These are phyloP conservation scores for Amanita rubescens DNA, from an alignment of 768 basidiomycete species.

Conservation along the genomic window DNA sequence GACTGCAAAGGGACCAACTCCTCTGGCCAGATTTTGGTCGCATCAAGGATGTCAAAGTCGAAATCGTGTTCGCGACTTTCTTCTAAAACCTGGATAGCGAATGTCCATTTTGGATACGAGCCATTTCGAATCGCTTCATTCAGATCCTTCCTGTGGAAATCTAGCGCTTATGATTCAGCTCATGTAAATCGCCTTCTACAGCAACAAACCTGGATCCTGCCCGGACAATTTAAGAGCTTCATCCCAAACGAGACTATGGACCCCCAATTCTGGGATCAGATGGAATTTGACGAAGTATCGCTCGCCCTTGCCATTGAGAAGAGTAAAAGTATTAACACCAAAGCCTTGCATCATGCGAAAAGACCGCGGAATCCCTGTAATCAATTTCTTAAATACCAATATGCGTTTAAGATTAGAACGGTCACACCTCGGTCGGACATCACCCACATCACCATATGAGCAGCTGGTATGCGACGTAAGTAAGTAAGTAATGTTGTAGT, in stretches of 20 bases:
- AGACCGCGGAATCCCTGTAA: slow-evolving; percentile 65
- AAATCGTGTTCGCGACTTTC: slow-evolving; percentile 73
- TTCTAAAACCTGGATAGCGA: slow-evolving; percentile 68
- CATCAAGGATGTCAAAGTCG: slow-evolving; percentile 83
- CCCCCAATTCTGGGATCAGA: slow-evolving; percentile 74
- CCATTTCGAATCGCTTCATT: slow-evolving; percentile 75
- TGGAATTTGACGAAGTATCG: slow-evolving; percentile 87
- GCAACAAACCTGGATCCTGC: slow-evolving; percentile 63
- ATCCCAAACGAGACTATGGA: slow-evolving; percentile 83
- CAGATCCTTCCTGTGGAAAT: slow-evolving; percentile 85
- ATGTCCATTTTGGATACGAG: slow-evolving; percentile 67
- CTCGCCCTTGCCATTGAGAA: slow-evolving; percentile 59
- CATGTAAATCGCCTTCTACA: not conserved
- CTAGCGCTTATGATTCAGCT: slow-evolving; percentile 21
- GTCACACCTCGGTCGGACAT: slow-evolving; percentile 65
- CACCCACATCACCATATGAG: slow-evolving; percentile 77
- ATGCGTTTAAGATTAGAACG: not conserved
- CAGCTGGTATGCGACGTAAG: slow-evolving; percentile 21
- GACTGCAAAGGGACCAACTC: slow-evolving; percentile 69
- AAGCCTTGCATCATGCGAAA: slow-evolving; percentile 88
- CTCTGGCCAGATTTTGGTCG: slow-evolving; percentile 83
- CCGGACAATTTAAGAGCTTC: slow-evolving; percentile 79
- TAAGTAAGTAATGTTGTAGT: not conserved
- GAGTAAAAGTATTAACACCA: slow-evolving; percentile 79
- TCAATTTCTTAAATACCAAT: not conserved